Conservation (phyloP, 768 basidiomycete species). For the Auricularia sp. region DNA sequence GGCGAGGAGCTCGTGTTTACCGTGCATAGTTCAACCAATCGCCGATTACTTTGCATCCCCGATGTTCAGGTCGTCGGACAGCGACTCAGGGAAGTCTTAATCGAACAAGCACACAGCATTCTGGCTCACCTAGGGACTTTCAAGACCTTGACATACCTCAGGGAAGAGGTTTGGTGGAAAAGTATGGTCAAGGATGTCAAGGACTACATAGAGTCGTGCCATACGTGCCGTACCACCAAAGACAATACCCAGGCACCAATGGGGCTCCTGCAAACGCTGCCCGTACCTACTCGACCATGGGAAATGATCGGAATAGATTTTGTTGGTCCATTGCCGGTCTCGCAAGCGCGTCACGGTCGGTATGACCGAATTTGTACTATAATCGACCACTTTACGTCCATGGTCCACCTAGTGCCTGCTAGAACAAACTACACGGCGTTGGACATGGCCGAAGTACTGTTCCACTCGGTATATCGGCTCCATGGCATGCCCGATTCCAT, state of each 20-base stretch:
- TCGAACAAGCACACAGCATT: constrained; percentile 20
- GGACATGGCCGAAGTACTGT: constrained; percentile 28
- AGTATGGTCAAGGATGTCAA: constrained; percentile 19
- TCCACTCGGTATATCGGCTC: constrained; percentile 23
- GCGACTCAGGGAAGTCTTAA: constrained; percentile 6
- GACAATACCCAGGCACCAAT: constrained; percentile 12
- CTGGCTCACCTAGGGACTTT: constrained; percentile 27
- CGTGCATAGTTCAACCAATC: not conserved
- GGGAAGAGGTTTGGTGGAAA: constrained; percentile 29
- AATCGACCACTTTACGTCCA: constrained; percentile 14
- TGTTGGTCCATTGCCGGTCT: constrained; percentile 16
- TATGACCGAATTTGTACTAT: constrained; percentile 18
- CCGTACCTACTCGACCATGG: constrained; percentile 17
- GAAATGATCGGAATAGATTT: constrained; percentile 20
- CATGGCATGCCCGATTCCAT: constrained; percentile 25
- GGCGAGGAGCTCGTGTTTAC: not conserved
- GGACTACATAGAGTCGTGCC: constrained; percentile 18
- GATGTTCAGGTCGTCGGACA: not conserved
- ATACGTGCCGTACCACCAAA: constrained; percentile 14
- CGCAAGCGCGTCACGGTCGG: constrained; percentile 11
- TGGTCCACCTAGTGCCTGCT: constrained; percentile 22
- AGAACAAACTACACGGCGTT: constrained; percentile 18
- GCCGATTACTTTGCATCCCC: constrained; percentile 7
- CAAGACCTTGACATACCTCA: constrained; percentile 12
- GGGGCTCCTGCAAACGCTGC: constrained; percentile 16